These are phyloP conservation scores for Lentithecium fluviatile DNA, from an alignment of 495 filamentous ascomycete species.

Conservation along the genomic window DNA sequence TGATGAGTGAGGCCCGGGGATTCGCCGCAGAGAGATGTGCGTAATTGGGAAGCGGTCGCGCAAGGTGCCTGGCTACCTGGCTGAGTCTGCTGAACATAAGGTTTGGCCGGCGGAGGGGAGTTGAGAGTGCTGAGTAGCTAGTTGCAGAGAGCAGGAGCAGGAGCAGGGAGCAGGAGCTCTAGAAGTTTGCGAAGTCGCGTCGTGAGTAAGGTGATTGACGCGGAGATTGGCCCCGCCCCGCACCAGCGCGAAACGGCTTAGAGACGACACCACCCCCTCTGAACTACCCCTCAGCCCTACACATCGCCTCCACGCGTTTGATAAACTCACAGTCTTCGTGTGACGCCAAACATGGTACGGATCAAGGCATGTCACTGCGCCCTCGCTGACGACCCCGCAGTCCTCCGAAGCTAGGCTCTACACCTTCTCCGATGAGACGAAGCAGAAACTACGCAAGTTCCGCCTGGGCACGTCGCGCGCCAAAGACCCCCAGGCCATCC, in stretches of 20 bases:
- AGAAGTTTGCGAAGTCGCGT: not conserved
- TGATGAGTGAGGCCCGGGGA: constrained; percentile 25
- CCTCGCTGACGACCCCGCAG: constrained; percentile 39
- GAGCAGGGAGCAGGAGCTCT: not conserved
- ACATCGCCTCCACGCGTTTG: not conserved
- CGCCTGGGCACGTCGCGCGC: constrained; percentile 83
- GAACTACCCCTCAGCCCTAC: too few species aligned
- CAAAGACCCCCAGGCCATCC: constrained; percentile 84
- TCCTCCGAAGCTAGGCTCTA: constrained; percentile 88
- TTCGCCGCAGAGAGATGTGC: constrained; percentile 49
- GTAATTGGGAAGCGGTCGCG: constrained; percentile 58
- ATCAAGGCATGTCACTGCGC: not conserved
- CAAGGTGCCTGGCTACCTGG: constrained; percentile 71
- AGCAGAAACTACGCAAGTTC: constrained; percentile 85
- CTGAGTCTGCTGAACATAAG: constrained; percentile 73
- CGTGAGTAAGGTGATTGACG: constrained; percentile 4
- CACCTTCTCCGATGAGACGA: constrained; percentile 86
- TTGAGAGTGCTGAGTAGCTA: constrained; percentile 22
- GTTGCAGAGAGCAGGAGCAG: constrained; percentile 15
- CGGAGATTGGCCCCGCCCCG: constrained; percentile 18
- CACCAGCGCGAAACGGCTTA: constrained; percentile 6
- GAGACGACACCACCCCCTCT: constrained; percentile 5
- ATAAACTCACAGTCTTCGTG: too few species aligned
- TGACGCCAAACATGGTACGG: constrained; percentile 9
- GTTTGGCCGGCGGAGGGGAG: not conserved